A percentile compares a stretch with the other conserved stretches of the same genome.
Conservation (phyloP, 2,329 filamentous ascomycete genomes). For the Stenocarpella maydis region DNA sequence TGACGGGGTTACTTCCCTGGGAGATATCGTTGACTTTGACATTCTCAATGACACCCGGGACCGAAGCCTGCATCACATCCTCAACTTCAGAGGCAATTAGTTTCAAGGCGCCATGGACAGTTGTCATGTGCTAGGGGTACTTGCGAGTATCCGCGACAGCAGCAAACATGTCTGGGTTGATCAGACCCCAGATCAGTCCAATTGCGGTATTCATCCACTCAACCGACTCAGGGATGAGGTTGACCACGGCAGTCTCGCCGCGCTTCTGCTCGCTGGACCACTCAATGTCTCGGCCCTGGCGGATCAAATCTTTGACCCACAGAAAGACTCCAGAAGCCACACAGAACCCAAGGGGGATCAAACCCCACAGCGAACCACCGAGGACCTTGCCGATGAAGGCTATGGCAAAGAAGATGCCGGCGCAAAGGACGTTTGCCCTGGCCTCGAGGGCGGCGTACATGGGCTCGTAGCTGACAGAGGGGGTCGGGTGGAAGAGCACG, state of each 20-base stretch:
- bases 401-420: slow-evolving; percentile 75
- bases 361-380: slow-evolving; percentile 77
- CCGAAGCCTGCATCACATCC: slow-evolving; percentile 96
- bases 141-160: slow-evolving; percentile 90
- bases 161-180: slow-evolving; percentile 96
- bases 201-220: slow-evolving; percentile 96
- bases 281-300: slow-evolving; percentile 82
- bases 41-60: slow-evolving; percentile 90
- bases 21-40: slow-evolving; percentile 95
- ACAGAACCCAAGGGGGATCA: slow-evolving; percentile 77
- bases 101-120: neutral
- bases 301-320: slow-evolving; percentile 88
- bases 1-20: slow-evolving; percentile 89
- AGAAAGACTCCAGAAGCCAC: slow-evolving; percentile 82
- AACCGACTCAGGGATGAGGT: slow-evolving; percentile 90
- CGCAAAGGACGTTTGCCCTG: slow-evolving; percentile 74
- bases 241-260: slow-evolving; percentile 85
- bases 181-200: slow-evolving; percentile 84
- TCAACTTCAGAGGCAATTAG: slow-evolving; percentile 39
- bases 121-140: neutral
- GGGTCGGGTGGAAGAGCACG: slow-evolving; percentile 93
- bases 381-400: slow-evolving; percentile 81
- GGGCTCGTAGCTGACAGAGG: slow-evolving; percentile 86
- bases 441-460: slow-evolving; percentile 82
- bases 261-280: slow-evolving; percentile 89